These are phyloP conservation scores for Tranzscheliella williamsii DNA, from an alignment of 1,284 basidiomycete genomes.

Conservation along the genomic window DNA sequence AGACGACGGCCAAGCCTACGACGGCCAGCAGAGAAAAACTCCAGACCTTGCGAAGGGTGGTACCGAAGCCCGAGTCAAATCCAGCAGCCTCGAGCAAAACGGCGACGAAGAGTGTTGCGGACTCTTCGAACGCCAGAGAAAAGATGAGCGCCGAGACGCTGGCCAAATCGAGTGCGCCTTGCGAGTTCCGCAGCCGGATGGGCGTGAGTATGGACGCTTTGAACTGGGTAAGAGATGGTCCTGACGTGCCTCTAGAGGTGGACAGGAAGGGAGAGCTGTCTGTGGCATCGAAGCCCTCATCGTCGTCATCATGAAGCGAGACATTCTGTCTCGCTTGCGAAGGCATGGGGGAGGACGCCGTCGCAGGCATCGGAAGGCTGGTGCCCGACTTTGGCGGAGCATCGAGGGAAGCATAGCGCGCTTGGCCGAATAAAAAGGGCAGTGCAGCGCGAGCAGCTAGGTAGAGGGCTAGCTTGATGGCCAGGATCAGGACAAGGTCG, in stretches of 20 bases:
- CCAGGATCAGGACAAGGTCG: slow-evolving; percentile 23
- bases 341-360: no score
- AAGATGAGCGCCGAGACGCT: slow-evolving; percentile 43
- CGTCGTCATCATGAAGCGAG: slow-evolving; percentile 19
- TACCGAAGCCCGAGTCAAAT: slow-evolving; percentile 19
- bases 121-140: slow-evolving; percentile 51
- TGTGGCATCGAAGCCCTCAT: slow-evolving; percentile 1
- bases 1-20: slow-evolving; percentile 13
- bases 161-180: slow-evolving; percentile 20
- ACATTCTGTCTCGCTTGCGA: no score
- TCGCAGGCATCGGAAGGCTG: slow-evolving; percentile 18
- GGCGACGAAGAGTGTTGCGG: slow-evolving; percentile 42
- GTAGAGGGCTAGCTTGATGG: slow-evolving; percentile 28
- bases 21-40: slow-evolving; percentile 35
- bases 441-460: slow-evolving; percentile 30
- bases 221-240: slow-evolving; percentile 14
- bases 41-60: slow-evolving; percentile 15
- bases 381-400: slow-evolving; percentile 4
- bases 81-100: slow-evolving; percentile 50
- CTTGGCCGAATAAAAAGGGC: slow-evolving; percentile 53
- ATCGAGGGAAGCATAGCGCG: slow-evolving; percentile 49
- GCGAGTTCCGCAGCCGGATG: slow-evolving; percentile 13
- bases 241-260: slow-evolving; percentile 6
- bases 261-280: slow-evolving; percentile 27
- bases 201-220: slow-evolving; percentile 9